These are phyloP conservation scores for Stylosanthes scabra DNA, from an alignment of 331 rosid species.

Conservation along the genomic window DNA sequence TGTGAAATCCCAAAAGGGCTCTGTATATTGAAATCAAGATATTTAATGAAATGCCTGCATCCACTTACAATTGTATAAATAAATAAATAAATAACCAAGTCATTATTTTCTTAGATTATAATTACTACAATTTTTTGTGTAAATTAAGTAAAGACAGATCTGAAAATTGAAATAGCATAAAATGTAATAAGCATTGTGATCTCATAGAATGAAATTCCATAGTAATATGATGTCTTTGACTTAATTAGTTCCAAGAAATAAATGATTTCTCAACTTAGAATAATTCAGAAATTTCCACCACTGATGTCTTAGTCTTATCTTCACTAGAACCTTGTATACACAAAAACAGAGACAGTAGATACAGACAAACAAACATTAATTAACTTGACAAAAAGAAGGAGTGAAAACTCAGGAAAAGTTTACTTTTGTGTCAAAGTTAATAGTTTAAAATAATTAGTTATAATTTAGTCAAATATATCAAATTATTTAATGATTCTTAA, in stretches of 20 bases:
- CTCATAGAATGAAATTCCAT: background rate
- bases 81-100: background rate
- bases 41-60: background rate
- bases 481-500: too few species aligned
- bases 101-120: constrained; percentile 2
- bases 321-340: too few species aligned
- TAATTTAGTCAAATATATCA: too few species aligned
- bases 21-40: constrained; percentile 48
- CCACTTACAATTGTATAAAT: background rate
- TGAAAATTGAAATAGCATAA: background rate
- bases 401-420: too few species aligned
- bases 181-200: constrained; percentile 27
- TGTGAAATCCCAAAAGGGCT: constrained; percentile 99
- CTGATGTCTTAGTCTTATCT: background rate
- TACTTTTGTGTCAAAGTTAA: too few species aligned
- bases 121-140: background rate
- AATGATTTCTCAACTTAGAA: too few species aligned
- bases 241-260: background rate
- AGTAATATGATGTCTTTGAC: background rate
- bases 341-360: too few species aligned
- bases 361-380: too few species aligned
- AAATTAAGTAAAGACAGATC: background rate
- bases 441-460: too few species aligned
- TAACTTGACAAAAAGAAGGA: too few species aligned
- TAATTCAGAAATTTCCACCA: too few species aligned